These are phyloP conservation scores for Gracilaria domingensis DNA, from an alignment of 23 red algal species.

Conservation along the genomic window DNA sequence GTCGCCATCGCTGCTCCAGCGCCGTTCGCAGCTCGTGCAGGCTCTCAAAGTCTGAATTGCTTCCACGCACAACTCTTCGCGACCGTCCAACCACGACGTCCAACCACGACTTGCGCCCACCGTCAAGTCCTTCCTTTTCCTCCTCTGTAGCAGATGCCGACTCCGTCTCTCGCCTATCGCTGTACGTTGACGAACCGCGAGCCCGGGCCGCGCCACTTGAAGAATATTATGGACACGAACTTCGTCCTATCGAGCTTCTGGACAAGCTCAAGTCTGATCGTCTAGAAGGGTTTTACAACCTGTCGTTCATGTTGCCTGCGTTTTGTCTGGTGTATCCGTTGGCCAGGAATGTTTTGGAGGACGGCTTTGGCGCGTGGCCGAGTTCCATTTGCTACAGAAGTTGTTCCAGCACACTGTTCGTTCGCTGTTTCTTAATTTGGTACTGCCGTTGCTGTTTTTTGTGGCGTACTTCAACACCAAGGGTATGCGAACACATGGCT, in stretches of 20 bases:
- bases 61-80: too few relatives aligned
- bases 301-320: too few relatives aligned
- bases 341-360: too few relatives aligned
- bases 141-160: conserved; percentile 38
- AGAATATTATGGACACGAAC: conserved; percentile 50
- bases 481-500: conserved; percentile 26
- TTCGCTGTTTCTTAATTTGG: conserved; percentile 39
- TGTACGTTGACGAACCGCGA: conserved; percentile 53
- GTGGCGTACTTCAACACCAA: conserved; percentile 4
- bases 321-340: too few relatives aligned
- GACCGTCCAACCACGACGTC: too few relatives aligned
- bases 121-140: too few relatives aligned
- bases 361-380: too few relatives aligned
- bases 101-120: too few relatives aligned
- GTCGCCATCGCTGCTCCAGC: too few relatives aligned
- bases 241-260: conserved; percentile 62
- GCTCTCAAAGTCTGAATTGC: too few relatives aligned
- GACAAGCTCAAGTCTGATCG: conserved; percentile 82
- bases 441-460: conserved; percentile 44
- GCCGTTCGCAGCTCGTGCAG: too few relatives aligned
- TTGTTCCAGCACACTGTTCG: conserved; percentile 50
- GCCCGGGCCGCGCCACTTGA: too few relatives aligned
- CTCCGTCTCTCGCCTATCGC: conserved; percentile 35
- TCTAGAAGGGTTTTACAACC: conserved; percentile 90
- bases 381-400: conserved; percentile 64